These are phyloP conservation scores for Westerdykella aurantiaca DNA, from an alignment of 2,329 filamentous ascomycete species.

Conservation along the genomic window DNA sequence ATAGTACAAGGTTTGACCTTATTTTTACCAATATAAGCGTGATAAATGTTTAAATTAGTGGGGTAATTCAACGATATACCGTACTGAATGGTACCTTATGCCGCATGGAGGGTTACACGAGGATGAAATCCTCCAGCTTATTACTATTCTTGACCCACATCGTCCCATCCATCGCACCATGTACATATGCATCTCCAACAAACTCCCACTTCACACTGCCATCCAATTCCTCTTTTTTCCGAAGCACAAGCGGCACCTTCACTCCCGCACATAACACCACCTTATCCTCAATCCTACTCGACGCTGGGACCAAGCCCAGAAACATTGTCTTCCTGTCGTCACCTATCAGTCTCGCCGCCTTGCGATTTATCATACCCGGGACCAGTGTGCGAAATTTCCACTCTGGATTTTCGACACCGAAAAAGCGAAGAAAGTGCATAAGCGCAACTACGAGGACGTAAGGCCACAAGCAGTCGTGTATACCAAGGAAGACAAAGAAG, in stretches of 20 bases:
- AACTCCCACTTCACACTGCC: constrained; percentile 1
- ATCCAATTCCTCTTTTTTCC: background rate
- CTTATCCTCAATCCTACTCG: background rate
- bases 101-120: too few relatives aligned
- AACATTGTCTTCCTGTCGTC: background rate
- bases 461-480: background rate
- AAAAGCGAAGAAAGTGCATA: background rate
- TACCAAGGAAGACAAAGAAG: background rate
- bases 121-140: too few relatives aligned
- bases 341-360: constrained; percentile 1
- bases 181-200: constrained; percentile 1
- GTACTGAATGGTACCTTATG: too few relatives aligned
- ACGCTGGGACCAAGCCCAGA: constrained; percentile 1
- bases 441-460: background rate
- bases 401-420: constrained; percentile 1
- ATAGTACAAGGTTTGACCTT: too few relatives aligned
- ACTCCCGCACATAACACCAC: background rate
- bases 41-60: too few relatives aligned
- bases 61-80: too few relatives aligned
- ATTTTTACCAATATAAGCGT: too few relatives aligned
- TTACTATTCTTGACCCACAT: background rate
- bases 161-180: constrained; percentile 1
- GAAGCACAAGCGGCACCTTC: background rate
- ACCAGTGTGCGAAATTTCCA: background rate
- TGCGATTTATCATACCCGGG: background rate